Percentiles rank a stretch among this genome's conserved stretches.
Conservation (phyloP, 768 basidiomycete species). For the Pleurotus pulmonarius region DNA sequence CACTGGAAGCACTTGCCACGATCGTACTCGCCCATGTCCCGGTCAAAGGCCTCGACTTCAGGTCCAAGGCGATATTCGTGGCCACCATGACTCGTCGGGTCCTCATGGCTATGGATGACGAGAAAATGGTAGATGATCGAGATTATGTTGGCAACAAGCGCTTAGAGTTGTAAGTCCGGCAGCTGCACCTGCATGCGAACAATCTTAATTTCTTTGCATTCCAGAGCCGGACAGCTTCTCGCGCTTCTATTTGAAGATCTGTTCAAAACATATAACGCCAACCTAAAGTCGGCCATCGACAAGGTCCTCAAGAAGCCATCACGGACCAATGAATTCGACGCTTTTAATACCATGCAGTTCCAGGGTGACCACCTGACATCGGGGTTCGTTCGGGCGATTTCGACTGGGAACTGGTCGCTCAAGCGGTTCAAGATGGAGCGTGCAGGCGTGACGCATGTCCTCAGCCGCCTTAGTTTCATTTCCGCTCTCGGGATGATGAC, state of each 20-base stretch:
- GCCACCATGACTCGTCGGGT: constrained; percentile 97
- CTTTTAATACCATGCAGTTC: constrained; percentile 91
- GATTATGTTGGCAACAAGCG: constrained; percentile 99
- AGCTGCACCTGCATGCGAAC: constrained; percentile 7
- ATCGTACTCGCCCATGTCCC: constrained; percentile 97
- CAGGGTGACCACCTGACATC: constrained; percentile 95
- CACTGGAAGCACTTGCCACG: constrained; percentile 92
- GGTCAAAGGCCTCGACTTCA: constrained; percentile 83
- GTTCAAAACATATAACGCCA: constrained; percentile 97
- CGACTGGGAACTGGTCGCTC: constrained; percentile 98
- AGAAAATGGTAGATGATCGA: constrained; percentile 95
- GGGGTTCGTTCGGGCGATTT: constrained; percentile 95
- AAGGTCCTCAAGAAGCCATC: constrained; percentile 96
- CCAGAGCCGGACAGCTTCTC: constrained; percentile 91
- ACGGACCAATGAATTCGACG: constrained; percentile 91
- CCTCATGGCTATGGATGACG: constrained; percentile 94
- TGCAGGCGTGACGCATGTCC: constrained; percentile 96
- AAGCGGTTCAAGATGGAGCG: constrained; percentile 99
- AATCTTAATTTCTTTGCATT: constrained; percentile 10
- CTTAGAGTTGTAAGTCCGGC: constrained; percentile 77
- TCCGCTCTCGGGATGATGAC: constrained; percentile 99
- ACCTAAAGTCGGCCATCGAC: constrained; percentile 92
- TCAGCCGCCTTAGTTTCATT: constrained; percentile 93
- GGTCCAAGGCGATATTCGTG: constrained; percentile 93
- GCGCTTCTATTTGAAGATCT: constrained; percentile 96